Evolutionary conservation across 495 filamentous ascomycete genomes (phyloP).

Genomic region (Daldinia grandis): DNA sequence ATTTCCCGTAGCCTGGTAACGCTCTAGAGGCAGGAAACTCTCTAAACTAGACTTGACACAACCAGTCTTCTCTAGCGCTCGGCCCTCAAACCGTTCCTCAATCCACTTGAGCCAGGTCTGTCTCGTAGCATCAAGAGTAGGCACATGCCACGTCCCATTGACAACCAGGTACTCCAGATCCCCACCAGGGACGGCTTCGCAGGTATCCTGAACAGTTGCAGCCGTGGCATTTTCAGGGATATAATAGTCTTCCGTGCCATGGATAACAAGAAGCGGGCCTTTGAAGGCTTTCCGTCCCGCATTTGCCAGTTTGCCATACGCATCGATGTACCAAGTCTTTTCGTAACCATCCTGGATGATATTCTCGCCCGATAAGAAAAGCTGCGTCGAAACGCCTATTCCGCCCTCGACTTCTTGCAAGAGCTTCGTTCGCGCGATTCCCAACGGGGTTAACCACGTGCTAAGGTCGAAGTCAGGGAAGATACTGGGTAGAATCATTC

Average conservation of each 20-base stretch:
- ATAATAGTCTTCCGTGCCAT: conserved; percentile 50
- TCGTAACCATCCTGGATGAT: conserved; percentile 11
- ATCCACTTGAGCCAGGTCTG: conserved; percentile 56
- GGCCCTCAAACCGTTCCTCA: conserved; percentile 46
- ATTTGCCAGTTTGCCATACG: conserved; percentile 38
- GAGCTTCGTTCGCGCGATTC: conserved; percentile 44
- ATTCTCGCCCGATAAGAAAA: conserved; percentile 39
- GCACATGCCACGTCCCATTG: conserved; percentile 48
- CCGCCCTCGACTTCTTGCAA: conserved; percentile 47
- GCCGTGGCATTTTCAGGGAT: conserved; percentile 43
- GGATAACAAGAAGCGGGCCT: conserved; percentile 57
- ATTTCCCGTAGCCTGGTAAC: conserved; percentile 40
- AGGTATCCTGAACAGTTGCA: conserved; percentile 48
- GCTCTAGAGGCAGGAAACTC: conserved; percentile 41
- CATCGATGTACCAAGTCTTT: conserved; percentile 36
- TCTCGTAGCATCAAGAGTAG: conserved; percentile 48
- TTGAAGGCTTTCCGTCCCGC: conserved; percentile 48
- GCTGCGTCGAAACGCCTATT: conserved; percentile 26
- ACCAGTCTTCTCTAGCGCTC: conserved; percentile 13
- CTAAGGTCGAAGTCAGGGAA: conserved; percentile 32
- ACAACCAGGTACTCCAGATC: conserved; percentile 27
- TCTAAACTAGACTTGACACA: conserved; percentile 32
- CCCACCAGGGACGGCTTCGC: conserved; percentile 13
- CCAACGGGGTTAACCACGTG: conserved; percentile 44
- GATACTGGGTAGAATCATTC: conserved; percentile 20